phyloP scores from a whole-genome alignment of 306 rosid species.

The Dalbergia oliveri region DNA sequence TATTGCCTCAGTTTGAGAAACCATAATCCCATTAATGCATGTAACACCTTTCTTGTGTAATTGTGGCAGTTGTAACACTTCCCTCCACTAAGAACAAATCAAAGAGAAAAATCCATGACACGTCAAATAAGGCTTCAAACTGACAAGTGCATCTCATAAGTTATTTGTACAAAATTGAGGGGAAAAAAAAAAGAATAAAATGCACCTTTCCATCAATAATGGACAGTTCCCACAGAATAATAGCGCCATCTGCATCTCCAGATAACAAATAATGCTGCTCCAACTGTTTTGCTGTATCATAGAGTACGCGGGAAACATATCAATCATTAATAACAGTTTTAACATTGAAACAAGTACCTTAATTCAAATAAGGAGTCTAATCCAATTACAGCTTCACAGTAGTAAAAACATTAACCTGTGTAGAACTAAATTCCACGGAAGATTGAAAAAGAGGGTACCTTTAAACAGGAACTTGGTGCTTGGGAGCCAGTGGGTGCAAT shows the following conservation, averaged over 20 bases:
- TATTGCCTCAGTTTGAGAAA: constrained; percentile 75
- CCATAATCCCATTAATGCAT: constrained; percentile 83
- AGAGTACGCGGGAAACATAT: background rate
- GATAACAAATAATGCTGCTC: constrained; percentile 81
- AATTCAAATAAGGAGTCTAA: constrained; percentile 12
- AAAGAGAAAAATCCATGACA: constrained; percentile 36
- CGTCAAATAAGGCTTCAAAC: constrained; percentile 33
- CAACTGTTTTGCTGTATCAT: constrained; percentile 70
- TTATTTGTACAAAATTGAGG: background rate
- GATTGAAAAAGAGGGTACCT: constrained; percentile 58
- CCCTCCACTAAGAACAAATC: constrained; percentile 72
- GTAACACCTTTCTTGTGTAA: constrained; percentile 96
- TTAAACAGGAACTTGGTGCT: constrained; percentile 69
- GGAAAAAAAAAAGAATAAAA: background rate
- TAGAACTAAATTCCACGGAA: background rate
- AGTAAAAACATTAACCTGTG: constrained; percentile 4
- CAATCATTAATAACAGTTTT: background rate
- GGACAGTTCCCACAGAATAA: constrained; percentile 80
- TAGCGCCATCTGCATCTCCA: constrained; percentile 86
- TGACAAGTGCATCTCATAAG: constrained; percentile 18
- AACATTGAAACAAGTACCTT: background rate
- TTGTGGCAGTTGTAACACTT: constrained; percentile 71
- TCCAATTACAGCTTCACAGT: constrained; percentile 11
- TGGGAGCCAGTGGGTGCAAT: constrained; percentile 97
- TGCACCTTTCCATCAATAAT: constrained; percentile 75